These are phyloP conservation scores for Ricinus communis DNA, from an alignment of 345 rosid species.

Conservation along the genomic window DNA sequence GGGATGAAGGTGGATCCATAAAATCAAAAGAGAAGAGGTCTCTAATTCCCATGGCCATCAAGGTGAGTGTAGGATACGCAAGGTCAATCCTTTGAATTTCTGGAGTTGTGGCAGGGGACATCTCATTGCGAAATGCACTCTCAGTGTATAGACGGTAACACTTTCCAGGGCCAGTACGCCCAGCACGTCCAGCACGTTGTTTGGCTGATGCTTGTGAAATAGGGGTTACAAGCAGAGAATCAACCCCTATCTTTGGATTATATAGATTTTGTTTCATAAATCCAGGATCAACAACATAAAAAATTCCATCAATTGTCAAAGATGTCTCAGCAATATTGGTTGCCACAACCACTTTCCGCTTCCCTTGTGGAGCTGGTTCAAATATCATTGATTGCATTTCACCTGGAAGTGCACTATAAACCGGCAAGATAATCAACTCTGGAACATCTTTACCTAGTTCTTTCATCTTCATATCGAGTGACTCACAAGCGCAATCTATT, in stretches of 20 bases:
- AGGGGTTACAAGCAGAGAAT: conserved; percentile 73
- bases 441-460: conserved; percentile 70
- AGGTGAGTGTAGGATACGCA: conserved; percentile 55
- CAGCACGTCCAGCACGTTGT: conserved; percentile 87
- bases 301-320: conserved; percentile 74
- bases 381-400: conserved; percentile 89
- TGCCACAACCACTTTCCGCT: conserved; percentile 83
- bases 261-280: conserved; percentile 80
- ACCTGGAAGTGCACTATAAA: conserved; percentile 83
- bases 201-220: conserved; percentile 88
- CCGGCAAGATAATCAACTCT: conserved; percentile 74
- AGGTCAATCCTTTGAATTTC: conserved; percentile 94
- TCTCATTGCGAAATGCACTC: conserved; percentile 74
- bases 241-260: conserved; percentile 79
- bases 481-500: conserved; percentile 76
- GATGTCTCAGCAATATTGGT: conserved; percentile 88
- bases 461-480: conserved; percentile 72
- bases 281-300: conserved; percentile 83
- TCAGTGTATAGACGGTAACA: conserved; percentile 79
- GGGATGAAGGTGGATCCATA: conserved; percentile 75
- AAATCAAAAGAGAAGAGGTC: conserved; percentile 76
- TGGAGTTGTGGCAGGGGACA: conserved; percentile 77
- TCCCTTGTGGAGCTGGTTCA: conserved; percentile 80
- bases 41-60: conserved; percentile 97
- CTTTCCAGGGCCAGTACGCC: conserved; percentile 89